Base-by-base conservation (phyloP, 257 asterid genomes). In the Rauvolfia tetraphylla region DNA sequence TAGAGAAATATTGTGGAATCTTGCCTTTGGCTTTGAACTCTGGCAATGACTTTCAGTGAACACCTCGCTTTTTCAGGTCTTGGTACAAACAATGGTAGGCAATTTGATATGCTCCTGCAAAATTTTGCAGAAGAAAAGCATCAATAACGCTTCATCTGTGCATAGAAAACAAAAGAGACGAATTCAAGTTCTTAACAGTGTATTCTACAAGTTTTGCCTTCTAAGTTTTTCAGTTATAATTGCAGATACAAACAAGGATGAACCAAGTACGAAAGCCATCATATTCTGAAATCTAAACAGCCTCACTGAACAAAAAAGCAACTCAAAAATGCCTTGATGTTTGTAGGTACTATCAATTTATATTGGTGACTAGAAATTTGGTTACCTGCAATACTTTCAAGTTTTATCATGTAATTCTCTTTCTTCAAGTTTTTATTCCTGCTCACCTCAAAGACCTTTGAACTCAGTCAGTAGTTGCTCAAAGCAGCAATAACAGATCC, bases 401-500 rank as follows among this genome's bases (percentile, higher is more conserved):
- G 23, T 42, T 56, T 12, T 77, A 49, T 20, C 49, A 75, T 44
- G 27, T 29, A 49, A 33, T 75, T 62, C 29, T 5, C 31, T 67
- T 44, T 46, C 49, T 57, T 61, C 31, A 29, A 33, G 62, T 13
- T 17, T 75, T 20, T 46, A 18, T 33, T 59, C 62, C 39, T 39
- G 65, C 76, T 77, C 76, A 46, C 72, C 81, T 46, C 65, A 57
- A 48, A 49, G 57, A n/a, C 27, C 2, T 10, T 44, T 49, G 57
- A 76, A 66, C n/a, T 90, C 88, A 91, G 84, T 90, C 89, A 27
- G 83, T 87, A 92, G 76, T 89, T 86, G 90, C 98, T 95, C 83
- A 95, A 75, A 34, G 98, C 98, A 74, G 97, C 92, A 69, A 95
- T 88, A 59, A 92, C 98, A 23, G 89, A 88, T 83, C 96, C 98